Evolutionary conservation across 2,329 filamentous ascomycete genomes (phyloP).

Genomic region (Magnaporthiopsis incrustans): DNA sequence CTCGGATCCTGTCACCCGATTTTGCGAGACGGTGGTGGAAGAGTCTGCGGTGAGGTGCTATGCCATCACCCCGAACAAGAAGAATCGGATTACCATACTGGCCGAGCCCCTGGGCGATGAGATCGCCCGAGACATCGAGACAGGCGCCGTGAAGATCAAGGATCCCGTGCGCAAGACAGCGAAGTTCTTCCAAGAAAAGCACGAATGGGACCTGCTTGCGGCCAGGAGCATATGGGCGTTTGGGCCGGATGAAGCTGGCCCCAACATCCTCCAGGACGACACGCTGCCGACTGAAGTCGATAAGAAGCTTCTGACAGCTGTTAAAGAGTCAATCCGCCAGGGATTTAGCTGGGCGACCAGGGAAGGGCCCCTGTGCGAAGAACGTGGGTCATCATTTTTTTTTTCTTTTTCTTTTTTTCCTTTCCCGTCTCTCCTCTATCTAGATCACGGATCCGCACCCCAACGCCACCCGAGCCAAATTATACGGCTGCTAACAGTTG

Average conservation of each 20-base stretch:
- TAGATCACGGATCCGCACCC: background rate
- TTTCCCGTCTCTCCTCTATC: conserved; percentile 5
- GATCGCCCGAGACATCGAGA: conserved; percentile 91
- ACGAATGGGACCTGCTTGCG: conserved; percentile 93
- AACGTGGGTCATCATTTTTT: conserved; percentile 53
- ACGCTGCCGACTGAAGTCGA: conserved; percentile 92
- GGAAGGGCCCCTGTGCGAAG: conserved; percentile 95
- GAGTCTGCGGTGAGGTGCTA: conserved; percentile 98
- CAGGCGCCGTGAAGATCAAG: conserved; percentile 80
- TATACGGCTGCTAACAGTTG: conserved; percentile 9
- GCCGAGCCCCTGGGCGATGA: conserved; percentile 93
- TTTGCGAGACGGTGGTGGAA: conserved; percentile 96
- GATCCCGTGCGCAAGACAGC: conserved; percentile 89
- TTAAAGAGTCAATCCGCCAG: conserved; percentile 88
- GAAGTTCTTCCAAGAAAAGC: conserved; percentile 94
- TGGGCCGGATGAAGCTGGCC: conserved; percentile 87
- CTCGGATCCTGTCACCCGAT: conserved; percentile 92
- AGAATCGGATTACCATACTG: conserved; percentile 98
- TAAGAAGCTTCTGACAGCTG: conserved; percentile 78
- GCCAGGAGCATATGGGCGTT: conserved; percentile 98
- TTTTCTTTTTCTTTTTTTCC: conserved; percentile 13
- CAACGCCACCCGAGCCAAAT: background rate
- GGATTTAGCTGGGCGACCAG: conserved; percentile 95
- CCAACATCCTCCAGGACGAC: conserved; percentile 95
- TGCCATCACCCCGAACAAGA: conserved; percentile 95